Conservation (phyloP, 176 grass and related monocot genomes). For the Carex scoparia region DNA sequence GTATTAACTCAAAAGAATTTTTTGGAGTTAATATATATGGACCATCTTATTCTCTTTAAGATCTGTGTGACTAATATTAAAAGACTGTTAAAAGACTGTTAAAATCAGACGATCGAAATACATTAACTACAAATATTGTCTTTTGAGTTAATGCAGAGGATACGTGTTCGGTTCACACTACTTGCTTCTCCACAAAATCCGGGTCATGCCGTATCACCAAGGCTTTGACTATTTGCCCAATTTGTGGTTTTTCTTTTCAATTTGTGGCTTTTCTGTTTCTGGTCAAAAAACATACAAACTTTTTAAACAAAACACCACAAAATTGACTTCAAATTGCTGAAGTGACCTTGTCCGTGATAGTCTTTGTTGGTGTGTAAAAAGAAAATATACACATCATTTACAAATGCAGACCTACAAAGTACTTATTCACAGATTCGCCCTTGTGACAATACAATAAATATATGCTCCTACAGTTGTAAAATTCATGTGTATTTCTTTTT, state of each 20-base stretch:
- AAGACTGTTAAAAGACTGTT: too few relatives aligned
- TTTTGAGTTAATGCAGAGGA: too few relatives aligned
- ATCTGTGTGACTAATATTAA: too few relatives aligned
- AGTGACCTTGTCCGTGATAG: background rate
- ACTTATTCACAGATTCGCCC: background rate
- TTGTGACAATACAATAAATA: background rate
- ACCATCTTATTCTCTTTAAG: too few relatives aligned
- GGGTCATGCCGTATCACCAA: background rate
- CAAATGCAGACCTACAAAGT: background rate
- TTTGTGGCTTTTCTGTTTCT: background rate
- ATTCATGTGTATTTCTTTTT: too few relatives aligned
- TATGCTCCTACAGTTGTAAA: too few relatives aligned
- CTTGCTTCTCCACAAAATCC: background rate
- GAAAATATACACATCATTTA: background rate
- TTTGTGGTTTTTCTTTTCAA: background rate
- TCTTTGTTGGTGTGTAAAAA: background rate
- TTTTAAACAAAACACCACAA: background rate
- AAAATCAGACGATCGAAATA: too few relatives aligned
- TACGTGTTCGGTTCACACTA: background rate
- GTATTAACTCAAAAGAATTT: too few relatives aligned
- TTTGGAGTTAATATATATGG: too few relatives aligned
- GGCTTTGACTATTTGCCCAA: background rate
- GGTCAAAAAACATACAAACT: background rate
- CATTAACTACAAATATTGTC: too few relatives aligned
- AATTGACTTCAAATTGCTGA: background rate